Conservation (phyloP, 495 filamentous ascomycete genomes). For the Aspergillus conjunctus region DNA sequence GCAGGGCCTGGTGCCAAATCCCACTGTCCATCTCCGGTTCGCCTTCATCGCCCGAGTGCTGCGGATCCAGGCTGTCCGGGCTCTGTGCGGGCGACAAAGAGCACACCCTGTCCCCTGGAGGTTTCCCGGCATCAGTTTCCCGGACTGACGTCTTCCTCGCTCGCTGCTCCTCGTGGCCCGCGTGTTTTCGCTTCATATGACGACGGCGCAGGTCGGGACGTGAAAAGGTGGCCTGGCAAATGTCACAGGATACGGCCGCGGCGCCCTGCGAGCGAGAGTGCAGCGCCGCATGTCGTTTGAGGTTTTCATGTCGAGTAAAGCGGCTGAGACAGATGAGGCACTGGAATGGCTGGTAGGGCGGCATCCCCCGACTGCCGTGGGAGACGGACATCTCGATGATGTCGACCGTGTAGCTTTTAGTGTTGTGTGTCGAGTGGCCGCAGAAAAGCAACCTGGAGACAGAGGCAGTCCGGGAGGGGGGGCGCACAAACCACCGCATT, state of each 20-base stretch:
- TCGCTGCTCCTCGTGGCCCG: conserved; percentile 28
- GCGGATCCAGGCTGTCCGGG: conserved; percentile 6
- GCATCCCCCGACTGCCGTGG: conserved; percentile 7
- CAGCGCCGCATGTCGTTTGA: conserved; percentile 40
- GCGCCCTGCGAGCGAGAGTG: conserved; percentile 33
- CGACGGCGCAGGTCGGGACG: conserved; percentile 35
- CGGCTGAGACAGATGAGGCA: conserved; percentile 37
- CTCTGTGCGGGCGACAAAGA: conserved; percentile 17
- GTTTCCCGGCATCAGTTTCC: not conserved
- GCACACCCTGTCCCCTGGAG: not conserved
- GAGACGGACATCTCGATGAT: conserved; percentile 22
- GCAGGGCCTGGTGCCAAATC: not conserved
- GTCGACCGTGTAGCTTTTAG: too few species aligned
- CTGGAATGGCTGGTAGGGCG: conserved; percentile 37
- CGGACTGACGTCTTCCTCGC: conserved; percentile 19
- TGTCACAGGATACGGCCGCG: conserved; percentile 29
- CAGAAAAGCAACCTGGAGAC: not conserved
- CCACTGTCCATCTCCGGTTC: not conserved
- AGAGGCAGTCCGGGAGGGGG: conserved; percentile 10
- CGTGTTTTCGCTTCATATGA: conserved; percentile 42
- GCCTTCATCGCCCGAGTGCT: not conserved
- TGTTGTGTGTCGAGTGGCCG: too few species aligned
- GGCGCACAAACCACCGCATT: not conserved
- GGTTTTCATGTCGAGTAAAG: conserved; percentile 43
- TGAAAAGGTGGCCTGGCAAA: conserved; percentile 38